Evolutionary conservation across 192 early-diverging fungal species (phyloP).

Genomic region (Coemansia sp.): DNA sequence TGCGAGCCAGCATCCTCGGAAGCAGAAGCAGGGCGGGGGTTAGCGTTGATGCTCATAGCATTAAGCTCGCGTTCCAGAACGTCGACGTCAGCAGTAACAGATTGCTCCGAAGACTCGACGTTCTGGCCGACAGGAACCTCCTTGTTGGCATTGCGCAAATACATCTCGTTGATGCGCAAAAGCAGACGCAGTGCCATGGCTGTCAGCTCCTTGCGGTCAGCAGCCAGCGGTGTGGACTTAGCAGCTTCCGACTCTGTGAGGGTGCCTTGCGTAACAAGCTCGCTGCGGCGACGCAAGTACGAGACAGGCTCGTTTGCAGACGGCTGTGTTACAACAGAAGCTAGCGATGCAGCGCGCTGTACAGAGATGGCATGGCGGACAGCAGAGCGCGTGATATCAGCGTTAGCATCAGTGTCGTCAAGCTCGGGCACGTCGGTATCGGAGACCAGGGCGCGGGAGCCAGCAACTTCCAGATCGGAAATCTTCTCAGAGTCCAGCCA

Average conservation of each 20-base stretch:
- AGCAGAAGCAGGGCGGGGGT: background rate
- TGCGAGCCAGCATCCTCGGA: constrained; percentile 5
- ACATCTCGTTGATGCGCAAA: constrained; percentile 46
- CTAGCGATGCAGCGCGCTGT: background rate
- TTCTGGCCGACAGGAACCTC: constrained; percentile 7
- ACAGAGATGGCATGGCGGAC: background rate
- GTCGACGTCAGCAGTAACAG: constrained; percentile 24
- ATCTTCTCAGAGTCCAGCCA: constrained; percentile 52
- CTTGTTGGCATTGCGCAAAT: constrained; percentile 33
- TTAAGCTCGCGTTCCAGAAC: constrained; percentile 48
- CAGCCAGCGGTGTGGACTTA: background rate
- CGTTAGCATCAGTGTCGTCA: constrained; percentile 21
- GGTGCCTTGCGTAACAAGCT: constrained; percentile 13
- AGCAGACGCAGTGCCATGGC: constrained; percentile 37
- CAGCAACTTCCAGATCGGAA: constrained; percentile 34
- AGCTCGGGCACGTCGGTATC: constrained; percentile 38
- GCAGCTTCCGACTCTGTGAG: background rate
- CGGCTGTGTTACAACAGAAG: background rate
- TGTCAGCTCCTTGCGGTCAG: constrained; percentile 22
- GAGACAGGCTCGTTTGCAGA: constrained; percentile 44
- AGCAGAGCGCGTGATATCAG: background rate
- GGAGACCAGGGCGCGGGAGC: constrained; percentile 7
- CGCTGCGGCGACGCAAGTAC: constrained; percentile 42
- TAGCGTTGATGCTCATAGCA: constrained; percentile 31
- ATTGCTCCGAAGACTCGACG: background rate